phyloP scores from a whole-genome alignment of 176 grass and related monocot species.

The Paspalum vaginatum region DNA sequence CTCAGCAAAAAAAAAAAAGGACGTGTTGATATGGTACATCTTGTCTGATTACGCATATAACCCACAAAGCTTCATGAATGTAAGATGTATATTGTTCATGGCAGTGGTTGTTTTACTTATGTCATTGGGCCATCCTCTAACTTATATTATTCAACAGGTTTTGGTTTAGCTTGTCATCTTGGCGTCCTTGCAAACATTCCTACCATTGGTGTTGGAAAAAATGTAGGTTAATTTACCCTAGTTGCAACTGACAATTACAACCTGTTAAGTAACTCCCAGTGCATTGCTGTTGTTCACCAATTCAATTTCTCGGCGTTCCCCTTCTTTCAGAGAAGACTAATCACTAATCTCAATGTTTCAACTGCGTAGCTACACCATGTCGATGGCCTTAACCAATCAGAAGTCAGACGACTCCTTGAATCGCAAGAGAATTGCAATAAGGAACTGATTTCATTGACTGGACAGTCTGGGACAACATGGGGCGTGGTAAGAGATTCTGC shows the following conservation, averaged over 20 bases:
- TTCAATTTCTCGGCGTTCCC: not conserved
- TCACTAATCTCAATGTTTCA: conserved; percentile 24
- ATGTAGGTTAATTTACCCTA: conserved; percentile 55
- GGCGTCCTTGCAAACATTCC: conserved; percentile 75
- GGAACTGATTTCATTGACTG: conserved; percentile 64
- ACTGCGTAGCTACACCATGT: conserved; percentile 79
- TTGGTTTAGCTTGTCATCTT: conserved; percentile 97
- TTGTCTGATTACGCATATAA: not conserved
- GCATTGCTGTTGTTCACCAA: not conserved
- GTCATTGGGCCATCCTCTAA: not conserved
- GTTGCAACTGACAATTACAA: not conserved
- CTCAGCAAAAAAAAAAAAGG: not conserved
- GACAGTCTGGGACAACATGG: conserved; percentile 69
- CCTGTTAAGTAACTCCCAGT: not conserved
- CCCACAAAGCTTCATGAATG: not conserved
- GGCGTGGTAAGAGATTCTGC: conserved; percentile 56
- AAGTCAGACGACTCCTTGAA: conserved; percentile 64
- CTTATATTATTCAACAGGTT: conserved; percentile 60
- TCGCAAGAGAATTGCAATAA: conserved; percentile 56
- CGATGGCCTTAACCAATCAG: conserved; percentile 77
- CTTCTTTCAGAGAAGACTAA: not conserved
- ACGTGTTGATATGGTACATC: not conserved
- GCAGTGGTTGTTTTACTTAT: conserved; percentile 1
- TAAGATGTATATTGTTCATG: conserved; percentile 6
- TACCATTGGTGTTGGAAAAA: conserved; percentile 88